Evolutionary conservation across 2,329 filamentous ascomycete genomes (phyloP).

Genomic region (Talaromyces sp.): DNA sequence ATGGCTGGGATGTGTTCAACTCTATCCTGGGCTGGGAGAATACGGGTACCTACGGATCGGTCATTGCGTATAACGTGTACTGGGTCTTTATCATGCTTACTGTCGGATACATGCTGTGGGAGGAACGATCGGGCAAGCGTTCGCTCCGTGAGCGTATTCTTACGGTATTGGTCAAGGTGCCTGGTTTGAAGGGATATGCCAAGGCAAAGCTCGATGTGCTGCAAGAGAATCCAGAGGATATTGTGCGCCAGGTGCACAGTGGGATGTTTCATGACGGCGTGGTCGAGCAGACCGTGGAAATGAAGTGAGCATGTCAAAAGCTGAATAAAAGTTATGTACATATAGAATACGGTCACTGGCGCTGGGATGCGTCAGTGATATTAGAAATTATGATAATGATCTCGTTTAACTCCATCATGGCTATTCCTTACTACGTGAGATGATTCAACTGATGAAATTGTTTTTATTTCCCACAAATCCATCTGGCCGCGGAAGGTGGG

Average conservation of each 20-base stretch:
- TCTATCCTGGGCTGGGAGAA: slow-evolving; percentile 84
- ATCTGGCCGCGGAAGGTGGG: background rate
- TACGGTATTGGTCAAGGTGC: slow-evolving; percentile 22
- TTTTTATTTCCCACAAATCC: background rate
- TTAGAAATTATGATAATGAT: background rate
- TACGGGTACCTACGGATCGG: slow-evolving; percentile 80
- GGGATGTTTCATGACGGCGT: slow-evolving; percentile 8
- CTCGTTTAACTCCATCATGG: no score
- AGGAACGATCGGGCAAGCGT: slow-evolving; percentile 21
- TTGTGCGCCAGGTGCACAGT: slow-evolving; percentile 19
- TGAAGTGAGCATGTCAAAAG: background rate
- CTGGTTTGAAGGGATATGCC: slow-evolving; percentile 23
- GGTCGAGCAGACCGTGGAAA: slow-evolving; percentile 10
- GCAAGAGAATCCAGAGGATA: slow-evolving; percentile 19
- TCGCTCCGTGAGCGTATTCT: slow-evolving; percentile 22
- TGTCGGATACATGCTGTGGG: slow-evolving; percentile 55
- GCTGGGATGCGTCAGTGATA: background rate
- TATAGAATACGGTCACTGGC: background rate
- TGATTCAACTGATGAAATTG: background rate
- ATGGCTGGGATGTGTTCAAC: slow-evolving; percentile 85
- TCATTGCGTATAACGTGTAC: slow-evolving; percentile 84
- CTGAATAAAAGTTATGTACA: background rate
- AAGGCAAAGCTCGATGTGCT: slow-evolving; percentile 20
- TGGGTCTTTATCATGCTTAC: slow-evolving; percentile 69
- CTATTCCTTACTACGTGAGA: background rate